Base-by-base conservation (phyloP, 768 basidiomycete genomes). In the Lentinula aciculospora region DNA sequence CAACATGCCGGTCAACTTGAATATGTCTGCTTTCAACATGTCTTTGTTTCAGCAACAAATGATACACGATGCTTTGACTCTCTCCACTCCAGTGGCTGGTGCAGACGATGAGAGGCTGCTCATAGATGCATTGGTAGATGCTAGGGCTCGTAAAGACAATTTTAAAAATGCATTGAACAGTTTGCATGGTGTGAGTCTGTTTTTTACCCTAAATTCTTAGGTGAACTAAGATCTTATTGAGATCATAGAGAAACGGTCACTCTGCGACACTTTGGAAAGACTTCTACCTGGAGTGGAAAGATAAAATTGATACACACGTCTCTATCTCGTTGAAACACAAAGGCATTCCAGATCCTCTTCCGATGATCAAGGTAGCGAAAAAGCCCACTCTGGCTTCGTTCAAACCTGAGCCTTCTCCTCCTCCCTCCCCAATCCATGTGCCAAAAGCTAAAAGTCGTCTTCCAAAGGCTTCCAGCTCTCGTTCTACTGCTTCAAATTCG, bases 211-310 rank as follows among this genome's bases (percentile, higher is more conserved):
- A n/a, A 28, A 21, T 29, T 39, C 9, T 40, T 47, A 5, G 25
- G 29, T n/a, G 29, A 37, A 53, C 7, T 13, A 48, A 55, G 17
- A 37, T 17, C 50, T 53, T 59, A 60, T 57, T 57, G 46, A 56
- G 34, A 10, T 25, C 13, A 45, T 57, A 82, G 81, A 76, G 66
- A 67, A 77, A 77, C 58, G 75, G 74, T 4, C 79, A 81, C 65
- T 75, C 78, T 17, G 79, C 86, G 36, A 83, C 76, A 66, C 69
- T 86, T 23, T 91, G 88, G 88, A 90, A 89, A 65, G 89, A 91
- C 63, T 89, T 89, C 65, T 91, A 86, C 62, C 76, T 91, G 15
- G 86, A 89, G 57, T 78, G 89, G 64, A 83, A 81, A 58, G 75
- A 78, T 53, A 80, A 82, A 40, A 71, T 90, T 34, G 83, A 89